phyloP scores from a whole-genome alignment of 371 early-diverging fungal species.

The Vittaforma corneae region DNA sequence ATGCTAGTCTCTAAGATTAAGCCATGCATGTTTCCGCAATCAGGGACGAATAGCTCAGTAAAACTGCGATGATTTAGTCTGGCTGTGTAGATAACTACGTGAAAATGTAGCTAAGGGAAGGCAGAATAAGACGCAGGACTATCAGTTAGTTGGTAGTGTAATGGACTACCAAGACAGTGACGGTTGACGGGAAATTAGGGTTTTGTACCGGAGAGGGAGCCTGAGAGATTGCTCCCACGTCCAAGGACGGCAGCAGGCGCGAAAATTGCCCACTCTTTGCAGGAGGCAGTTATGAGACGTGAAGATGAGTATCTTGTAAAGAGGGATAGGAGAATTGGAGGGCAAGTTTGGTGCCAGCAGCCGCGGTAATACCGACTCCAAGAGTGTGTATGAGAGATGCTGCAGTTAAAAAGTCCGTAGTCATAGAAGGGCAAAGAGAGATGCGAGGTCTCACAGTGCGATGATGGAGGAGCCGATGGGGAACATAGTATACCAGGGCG shows the following conservation, averaged over 20 bases:
- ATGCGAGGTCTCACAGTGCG: conserved; percentile 1
- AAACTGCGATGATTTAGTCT: conserved; percentile 23
- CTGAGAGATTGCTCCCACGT: conserved; percentile 44
- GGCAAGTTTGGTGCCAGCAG: conserved; percentile 46
- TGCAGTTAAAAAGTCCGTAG: conserved; percentile 45
- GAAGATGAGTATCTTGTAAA: not conserved
- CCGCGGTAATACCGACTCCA: conserved; percentile 43
- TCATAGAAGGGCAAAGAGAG: conserved; percentile 19
- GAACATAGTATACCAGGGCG: conserved; percentile 29
- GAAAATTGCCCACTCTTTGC: conserved; percentile 35
- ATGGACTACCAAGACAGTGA: conserved; percentile 36
- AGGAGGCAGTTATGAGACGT: conserved; percentile 41
- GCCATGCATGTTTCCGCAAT: conserved; percentile 34
- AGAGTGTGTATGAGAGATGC: conserved; percentile 38
- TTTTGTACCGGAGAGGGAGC: conserved; percentile 43
- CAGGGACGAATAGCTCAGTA: conserved; percentile 43
- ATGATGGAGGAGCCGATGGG: conserved; percentile 19
- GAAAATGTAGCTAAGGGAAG: conserved; percentile 20
- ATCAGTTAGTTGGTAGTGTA: conserved; percentile 43
- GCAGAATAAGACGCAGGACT: conserved; percentile 22
- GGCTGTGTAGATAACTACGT: conserved; percentile 12
- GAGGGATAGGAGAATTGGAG: conserved; percentile 15
- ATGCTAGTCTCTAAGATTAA: conserved; percentile 40
- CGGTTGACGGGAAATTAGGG: conserved; percentile 39
- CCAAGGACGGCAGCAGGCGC: conserved; percentile 48